Base-by-base conservation (phyloP, 1,284 basidiomycete species). In the Athelia psychrophila region DNA sequence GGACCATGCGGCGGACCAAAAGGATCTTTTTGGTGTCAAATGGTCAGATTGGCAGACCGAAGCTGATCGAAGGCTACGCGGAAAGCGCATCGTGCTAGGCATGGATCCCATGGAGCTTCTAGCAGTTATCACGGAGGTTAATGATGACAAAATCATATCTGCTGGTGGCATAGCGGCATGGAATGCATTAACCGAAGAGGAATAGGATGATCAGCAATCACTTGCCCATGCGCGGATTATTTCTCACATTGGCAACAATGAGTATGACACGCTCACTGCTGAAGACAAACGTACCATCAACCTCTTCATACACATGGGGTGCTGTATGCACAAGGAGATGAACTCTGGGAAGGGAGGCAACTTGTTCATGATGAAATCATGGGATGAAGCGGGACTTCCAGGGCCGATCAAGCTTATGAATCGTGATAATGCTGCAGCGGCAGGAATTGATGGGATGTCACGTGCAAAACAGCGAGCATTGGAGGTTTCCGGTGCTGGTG, bases 261-360 rank as follows among this genome's bases (percentile, higher is more conserved):
- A 33, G 6, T 62, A 48, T 45, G 46, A 45, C 9, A 42, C 44
- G 12, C 54, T 67, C 3, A 51, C 58, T 0, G 49, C 47, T 0
- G 57, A 56, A 2, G 53, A 62, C 36, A 49, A 60, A 38, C 54
- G 36, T 5, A 51, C 47, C 0, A 45, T 62, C 0, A 46, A 60
- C 20, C 51, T 64, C 9, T 69, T 66, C 48, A 38, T 69, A 8
- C 66, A 64, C 57, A 56, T 56, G 0, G 68, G 69, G 0, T 72
- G 70, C 46, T 60, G 56, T 9, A 71, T 71, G 68, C 70, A 74
- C 54, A 72, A 74, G 48, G 66, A 71, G 16, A 42, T 70, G 13
- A 73, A 73, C 45, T 46, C 56, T 1, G 58, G 67, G 4, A 67
- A 65, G 33, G 66, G 65, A 0, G 66, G 69, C 0, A 58, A 53